These are phyloP conservation scores for Phlyctochytrium arcticum DNA, from an alignment of 192 early-diverging fungal genomes.

Conservation along the genomic window DNA sequence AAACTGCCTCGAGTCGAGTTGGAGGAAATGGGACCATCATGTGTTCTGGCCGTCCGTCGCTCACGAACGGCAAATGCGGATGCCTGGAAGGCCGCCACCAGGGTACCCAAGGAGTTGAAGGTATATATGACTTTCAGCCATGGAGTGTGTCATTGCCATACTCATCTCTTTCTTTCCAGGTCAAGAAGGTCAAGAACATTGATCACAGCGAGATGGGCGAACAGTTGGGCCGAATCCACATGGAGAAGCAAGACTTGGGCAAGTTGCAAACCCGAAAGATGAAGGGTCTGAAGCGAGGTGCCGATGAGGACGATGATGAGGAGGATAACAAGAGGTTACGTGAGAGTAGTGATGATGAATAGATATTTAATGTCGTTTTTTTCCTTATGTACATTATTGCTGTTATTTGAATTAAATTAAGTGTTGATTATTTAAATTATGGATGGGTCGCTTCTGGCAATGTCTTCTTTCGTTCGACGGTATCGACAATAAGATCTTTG, in stretches of 20 bases:
- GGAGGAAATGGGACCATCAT: slow-evolving; percentile 86
- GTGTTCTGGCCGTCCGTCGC: slow-evolving; percentile 78
- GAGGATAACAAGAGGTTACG: slow-evolving; percentile 17
- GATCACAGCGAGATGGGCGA: slow-evolving; percentile 86
- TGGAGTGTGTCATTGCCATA: not conserved
- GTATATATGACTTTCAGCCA: slow-evolving; percentile 34
- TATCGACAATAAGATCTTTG: not conserved
- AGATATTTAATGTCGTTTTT: not conserved
- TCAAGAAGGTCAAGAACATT: slow-evolving; percentile 91
- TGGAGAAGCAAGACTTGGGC: slow-evolving; percentile 85
- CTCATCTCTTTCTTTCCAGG: slow-evolving; percentile 30
- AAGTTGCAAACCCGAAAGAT: slow-evolving; percentile 98
- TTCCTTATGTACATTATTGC: not conserved
- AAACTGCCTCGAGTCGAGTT: slow-evolving; percentile 87
- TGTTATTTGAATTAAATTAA: not conserved
- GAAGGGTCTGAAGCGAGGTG: slow-evolving; percentile 86
- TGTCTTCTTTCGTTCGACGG: no score
- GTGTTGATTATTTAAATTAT: not conserved
- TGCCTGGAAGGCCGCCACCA: slow-evolving; percentile 77
- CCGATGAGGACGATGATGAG: slow-evolving; percentile 37
- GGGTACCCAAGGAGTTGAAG: slow-evolving; percentile 83
- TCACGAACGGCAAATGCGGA: slow-evolving; percentile 67
- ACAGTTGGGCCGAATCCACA: slow-evolving; percentile 84
- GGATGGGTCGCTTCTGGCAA: no score
- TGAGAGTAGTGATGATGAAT: not conserved